Percentiles rank a stretch among this genome's conserved stretches.
phyloP scores from a whole-genome alignment of 169 alveolate species.

The Cryptosporidium parvum region DNA sequence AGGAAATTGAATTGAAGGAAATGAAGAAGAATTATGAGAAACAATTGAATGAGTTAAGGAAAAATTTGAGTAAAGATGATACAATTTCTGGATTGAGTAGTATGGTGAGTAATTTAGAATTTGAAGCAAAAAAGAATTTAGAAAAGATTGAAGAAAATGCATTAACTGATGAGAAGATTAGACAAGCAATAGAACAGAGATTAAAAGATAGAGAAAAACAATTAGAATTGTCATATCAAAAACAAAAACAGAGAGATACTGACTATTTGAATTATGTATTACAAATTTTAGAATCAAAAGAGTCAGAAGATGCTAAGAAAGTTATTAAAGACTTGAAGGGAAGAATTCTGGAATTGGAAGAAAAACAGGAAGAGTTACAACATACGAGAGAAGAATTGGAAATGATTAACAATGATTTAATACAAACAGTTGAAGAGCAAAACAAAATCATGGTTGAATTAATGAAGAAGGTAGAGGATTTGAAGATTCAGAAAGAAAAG shows the following conservation, averaged over 20 bases:
- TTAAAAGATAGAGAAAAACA: slow-evolving; percentile 67
- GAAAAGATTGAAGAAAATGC: slow-evolving; percentile 44
- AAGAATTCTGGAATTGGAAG: slow-evolving; percentile 52
- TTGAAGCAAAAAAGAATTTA: slow-evolving; percentile 51
- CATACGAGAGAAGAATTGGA: slow-evolving; percentile 69
- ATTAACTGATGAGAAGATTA: slow-evolving; percentile 44
- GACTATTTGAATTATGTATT: slow-evolving; percentile 47
- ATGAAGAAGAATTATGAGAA: slow-evolving; percentile 56
- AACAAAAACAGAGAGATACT: slow-evolving; percentile 49
- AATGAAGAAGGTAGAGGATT: slow-evolving; percentile 60
- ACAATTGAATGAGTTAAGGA: slow-evolving; percentile 48
- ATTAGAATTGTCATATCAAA: slow-evolving; percentile 66
- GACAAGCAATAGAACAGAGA: slow-evolving; percentile 33
- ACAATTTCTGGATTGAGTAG: slow-evolving; percentile 52
- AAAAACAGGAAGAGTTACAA: slow-evolving; percentile 52
- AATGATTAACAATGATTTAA: slow-evolving; percentile 52
- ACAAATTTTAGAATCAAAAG: slow-evolving; percentile 50
- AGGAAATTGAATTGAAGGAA: slow-evolving; percentile 44
- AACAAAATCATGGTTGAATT: slow-evolving; percentile 7
- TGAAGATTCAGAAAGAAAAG: slow-evolving; percentile 44
- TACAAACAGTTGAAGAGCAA: slow-evolving; percentile 62
- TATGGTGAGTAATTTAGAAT: slow-evolving; percentile 46
- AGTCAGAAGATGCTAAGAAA: slow-evolving; percentile 29
- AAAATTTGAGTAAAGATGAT: slow-evolving; percentile 48
- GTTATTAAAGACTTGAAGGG: slow-evolving; percentile 20